Evolutionary conservation across 176 grass and related monocot species (phyloP).

Genomic region (Hyparrhenia diplandra): DNA sequence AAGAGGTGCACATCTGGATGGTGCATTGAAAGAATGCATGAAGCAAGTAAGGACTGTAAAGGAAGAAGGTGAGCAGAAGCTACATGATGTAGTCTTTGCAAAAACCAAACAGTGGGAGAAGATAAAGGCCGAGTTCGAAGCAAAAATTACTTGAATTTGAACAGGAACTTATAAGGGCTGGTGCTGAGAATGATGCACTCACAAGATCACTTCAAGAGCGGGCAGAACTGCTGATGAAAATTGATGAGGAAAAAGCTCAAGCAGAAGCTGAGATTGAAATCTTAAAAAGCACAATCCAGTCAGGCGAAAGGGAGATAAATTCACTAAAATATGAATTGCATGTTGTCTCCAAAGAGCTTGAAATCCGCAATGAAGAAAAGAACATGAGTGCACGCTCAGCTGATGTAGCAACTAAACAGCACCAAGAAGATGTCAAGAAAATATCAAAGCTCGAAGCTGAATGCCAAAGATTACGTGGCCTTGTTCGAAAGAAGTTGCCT

Average conservation of each 20-base stretch:
- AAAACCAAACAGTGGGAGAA: slow-evolving; percentile 99
- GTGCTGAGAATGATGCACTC: slow-evolving; percentile 86
- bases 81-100: slow-evolving; percentile 93
- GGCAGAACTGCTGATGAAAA: slow-evolving; percentile 73
- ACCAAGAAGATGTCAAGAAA: slow-evolving; percentile 89
- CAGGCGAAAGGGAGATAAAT: slow-evolving; percentile 83
- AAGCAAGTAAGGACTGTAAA: slow-evolving; percentile 95
- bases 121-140: slow-evolving; percentile 81
- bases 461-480: slow-evolving; percentile 90
- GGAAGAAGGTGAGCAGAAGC: slow-evolving; percentile 97
- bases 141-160: slow-evolving; percentile 80
- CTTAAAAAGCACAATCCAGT: slow-evolving; percentile 73
- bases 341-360: slow-evolving; percentile 90
- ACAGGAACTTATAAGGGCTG: slow-evolving; percentile 76
- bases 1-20: slow-evolving; percentile 86
- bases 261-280: slow-evolving; percentile 90
- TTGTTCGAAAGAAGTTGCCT: slow-evolving; percentile 97
- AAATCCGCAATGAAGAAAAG: slow-evolving; percentile 98
- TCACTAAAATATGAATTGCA: slow-evolving; percentile 95
- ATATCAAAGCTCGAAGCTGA: slow-evolving; percentile 97
- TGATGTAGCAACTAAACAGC: slow-evolving; percentile 94
- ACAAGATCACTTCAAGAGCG: slow-evolving; percentile 80
- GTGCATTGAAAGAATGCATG: slow-evolving; percentile 99
- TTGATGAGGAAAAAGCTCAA: slow-evolving; percentile 84
- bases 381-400: slow-evolving; percentile 95